Evolutionary conservation across 2,329 filamentous ascomycete species (phyloP), one percentile per base, ranked within the genome.

Genomic region (Dactylellina leptospora): DNA sequence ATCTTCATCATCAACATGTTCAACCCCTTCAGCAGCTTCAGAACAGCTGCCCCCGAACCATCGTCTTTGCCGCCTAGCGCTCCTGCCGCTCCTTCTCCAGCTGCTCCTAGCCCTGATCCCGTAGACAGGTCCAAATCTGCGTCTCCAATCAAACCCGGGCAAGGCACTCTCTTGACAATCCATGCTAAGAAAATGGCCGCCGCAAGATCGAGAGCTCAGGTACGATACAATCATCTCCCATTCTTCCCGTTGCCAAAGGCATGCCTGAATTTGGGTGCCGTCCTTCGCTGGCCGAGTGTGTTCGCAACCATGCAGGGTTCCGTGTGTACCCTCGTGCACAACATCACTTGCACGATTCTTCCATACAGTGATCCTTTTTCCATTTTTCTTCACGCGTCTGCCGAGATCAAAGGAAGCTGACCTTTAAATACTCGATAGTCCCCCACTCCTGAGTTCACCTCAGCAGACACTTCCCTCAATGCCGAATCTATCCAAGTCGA

Each of bases 101-200:
- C 47, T 53, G 18, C 45, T 28, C 50, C 56, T 11, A 44, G 22
- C 45, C 38, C 30, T 8, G 50, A n/a, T 51, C 45, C 45, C 18
- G n/a, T 50, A 28, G 45, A 59, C 38, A 62, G 38, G 28, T 53
- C 68, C 11, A 64, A 30, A n/a, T 50, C 66, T 18, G 30, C 51
- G 9, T 71, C 66, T n/a, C 68, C 68, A 28, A 72, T 45, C 36
- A 72, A 72, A 22, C 59, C 68, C 1, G 68, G 68, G 30, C 68
- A 72, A 42, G 68, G 68, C 6, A 72, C 68, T 44, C 47, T 72
- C n/a, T 40, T 72, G 20, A 72, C 68, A 16, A 64, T 72, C 44
- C 68, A 72, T 36, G 68, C 59, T 51, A 72, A 72, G 61, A 64
- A 72, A 28, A 72, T 72, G 68, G 68, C 68, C 28, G 33, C 44